Evolutionary conservation across 2,329 filamentous ascomycete species (phyloP).

Genomic region (Zymoseptoria passerinii): DNA sequence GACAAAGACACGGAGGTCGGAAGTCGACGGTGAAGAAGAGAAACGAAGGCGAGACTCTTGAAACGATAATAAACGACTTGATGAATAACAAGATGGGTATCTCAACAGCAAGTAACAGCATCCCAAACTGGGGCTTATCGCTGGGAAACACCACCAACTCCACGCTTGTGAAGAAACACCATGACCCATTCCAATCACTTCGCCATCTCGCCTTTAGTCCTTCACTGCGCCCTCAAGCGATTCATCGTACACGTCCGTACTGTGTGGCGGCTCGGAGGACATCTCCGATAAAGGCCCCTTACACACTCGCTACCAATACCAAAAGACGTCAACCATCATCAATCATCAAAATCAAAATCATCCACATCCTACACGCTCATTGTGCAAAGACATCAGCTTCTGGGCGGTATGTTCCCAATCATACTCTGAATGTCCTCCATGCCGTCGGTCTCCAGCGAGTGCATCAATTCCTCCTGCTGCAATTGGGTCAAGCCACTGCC

Average conservation of each 20-base stretch:
- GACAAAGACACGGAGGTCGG: no score
- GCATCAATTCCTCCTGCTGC: conserved; percentile 32
- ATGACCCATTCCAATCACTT: no score
- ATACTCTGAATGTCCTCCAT: conserved; percentile 33
- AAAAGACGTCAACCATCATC: no score
- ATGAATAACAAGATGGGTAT: conserved; percentile 19
- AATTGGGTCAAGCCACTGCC: conserved; percentile 27
- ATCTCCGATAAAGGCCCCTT: no score
- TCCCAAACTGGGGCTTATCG: no score
- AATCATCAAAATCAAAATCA: neutral
- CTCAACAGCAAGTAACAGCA: conserved; percentile 31
- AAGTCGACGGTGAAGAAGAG: neutral
- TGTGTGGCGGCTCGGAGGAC: no score
- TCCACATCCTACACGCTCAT: neutral
- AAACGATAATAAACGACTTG: conserved; percentile 13
- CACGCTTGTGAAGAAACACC: no score
- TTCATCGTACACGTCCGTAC: no score
- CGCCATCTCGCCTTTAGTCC: no score
- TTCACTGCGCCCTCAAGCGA: no score
- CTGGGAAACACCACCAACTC: no score
- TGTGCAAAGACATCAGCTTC: neutral
- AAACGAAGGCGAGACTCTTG: conserved; percentile 32
- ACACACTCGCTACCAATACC: no score
- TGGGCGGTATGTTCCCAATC: conserved; percentile 14
- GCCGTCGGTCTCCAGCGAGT: conserved; percentile 30